Percentiles rank a stretch among this genome's conserved stretches.
Conservation (phyloP, 2,329 filamentous ascomycete species). For the Colletotrichum sansevieriae region DNA sequence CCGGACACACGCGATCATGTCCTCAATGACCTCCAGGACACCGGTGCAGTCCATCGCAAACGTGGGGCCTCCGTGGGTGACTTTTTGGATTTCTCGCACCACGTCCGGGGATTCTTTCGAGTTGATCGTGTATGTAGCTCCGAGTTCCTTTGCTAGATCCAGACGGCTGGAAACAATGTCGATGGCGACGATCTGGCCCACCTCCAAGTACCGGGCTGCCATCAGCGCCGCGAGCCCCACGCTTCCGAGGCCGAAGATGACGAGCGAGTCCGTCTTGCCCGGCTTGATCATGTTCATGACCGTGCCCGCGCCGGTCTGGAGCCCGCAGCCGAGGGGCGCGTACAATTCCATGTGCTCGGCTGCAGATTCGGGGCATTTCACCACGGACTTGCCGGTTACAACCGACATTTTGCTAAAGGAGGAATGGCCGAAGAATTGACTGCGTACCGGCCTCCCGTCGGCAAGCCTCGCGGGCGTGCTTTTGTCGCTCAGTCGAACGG, state of each 20-base stretch:
- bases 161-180: constrained; percentile 90
- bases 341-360: constrained; percentile 77
- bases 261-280: constrained; percentile 89
- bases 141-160: constrained; percentile 92
- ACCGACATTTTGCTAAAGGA: constrained; percentile 99
- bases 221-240: constrained; percentile 90
- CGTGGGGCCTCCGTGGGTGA: constrained; percentile 97
- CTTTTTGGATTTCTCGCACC: constrained; percentile 92
- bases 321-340: constrained; percentile 89
- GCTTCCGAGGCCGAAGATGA: constrained; percentile 95
- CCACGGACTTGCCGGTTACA: constrained; percentile 97
- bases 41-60: constrained; percentile 99
- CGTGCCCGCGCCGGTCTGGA: constrained; percentile 97
- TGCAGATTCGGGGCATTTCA: constrained; percentile 91
- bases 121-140: constrained; percentile 97
- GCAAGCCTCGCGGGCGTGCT: constrained; percentile 92
- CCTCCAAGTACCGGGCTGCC: constrained; percentile 91
- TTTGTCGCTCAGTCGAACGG: constrained; percentile 80
- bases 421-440: constrained; percentile 97
- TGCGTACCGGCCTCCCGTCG: constrained; percentile 90
- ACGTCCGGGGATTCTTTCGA: constrained; percentile 82
- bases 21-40: constrained; percentile 86
- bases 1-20: constrained; percentile 26
- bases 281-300: constrained; percentile 93
- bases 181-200: constrained; percentile 79